Evolutionary conservation across 352 stramenopile species (phyloP).

Genomic region (Phytophthora hybrid): DNA sequence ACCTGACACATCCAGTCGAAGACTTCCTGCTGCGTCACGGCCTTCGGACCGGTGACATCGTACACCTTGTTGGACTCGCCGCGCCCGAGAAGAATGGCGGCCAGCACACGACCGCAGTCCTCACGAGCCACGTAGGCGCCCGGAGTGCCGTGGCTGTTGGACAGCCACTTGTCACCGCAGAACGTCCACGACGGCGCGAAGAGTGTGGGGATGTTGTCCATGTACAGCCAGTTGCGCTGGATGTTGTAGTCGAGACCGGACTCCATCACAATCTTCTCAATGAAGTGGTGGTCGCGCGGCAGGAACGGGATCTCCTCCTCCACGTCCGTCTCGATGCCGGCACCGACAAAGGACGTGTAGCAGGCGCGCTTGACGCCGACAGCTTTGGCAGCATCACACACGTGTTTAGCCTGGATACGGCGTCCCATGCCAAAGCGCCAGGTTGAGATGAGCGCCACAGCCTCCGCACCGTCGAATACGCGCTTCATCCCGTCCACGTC

Average conservation of each 20-base stretch:
- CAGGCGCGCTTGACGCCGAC: slow-evolving; percentile 21
- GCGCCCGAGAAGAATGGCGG: slow-evolving; percentile 13
- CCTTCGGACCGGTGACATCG: slow-evolving; percentile 19
- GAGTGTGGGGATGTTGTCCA: slow-evolving; percentile 27
- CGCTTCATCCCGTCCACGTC: slow-evolving; percentile 24
- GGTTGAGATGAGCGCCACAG: slow-evolving; percentile 24
- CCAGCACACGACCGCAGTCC: slow-evolving; percentile 26
- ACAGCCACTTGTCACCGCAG: slow-evolving; percentile 25
- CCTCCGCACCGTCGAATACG: slow-evolving; percentile 25
- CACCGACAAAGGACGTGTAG: slow-evolving; percentile 25
- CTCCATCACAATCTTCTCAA: slow-evolving; percentile 17
- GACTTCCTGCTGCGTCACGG: slow-evolving; percentile 13
- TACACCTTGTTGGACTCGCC: slow-evolving; percentile 26
- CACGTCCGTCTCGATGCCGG: slow-evolving; percentile 3
- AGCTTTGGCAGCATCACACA: slow-evolving; percentile 12
- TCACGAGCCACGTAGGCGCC: slow-evolving; percentile 25
- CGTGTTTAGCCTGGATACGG: slow-evolving; percentile 23
- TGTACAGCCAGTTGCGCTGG: slow-evolving; percentile 30
- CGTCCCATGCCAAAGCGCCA: slow-evolving; percentile 22
- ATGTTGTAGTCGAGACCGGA: slow-evolving; percentile 32
- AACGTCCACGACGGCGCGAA: slow-evolving; percentile 34
- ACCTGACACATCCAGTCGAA: slow-evolving; percentile 20
- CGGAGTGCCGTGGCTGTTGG: slow-evolving; percentile 20
- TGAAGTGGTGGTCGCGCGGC: slow-evolving; percentile 25
- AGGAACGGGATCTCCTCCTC: slow-evolving; percentile 33